phyloP scores from a whole-genome alignment of 176 grass and related monocot species.

The Carex scoparia region DNA sequence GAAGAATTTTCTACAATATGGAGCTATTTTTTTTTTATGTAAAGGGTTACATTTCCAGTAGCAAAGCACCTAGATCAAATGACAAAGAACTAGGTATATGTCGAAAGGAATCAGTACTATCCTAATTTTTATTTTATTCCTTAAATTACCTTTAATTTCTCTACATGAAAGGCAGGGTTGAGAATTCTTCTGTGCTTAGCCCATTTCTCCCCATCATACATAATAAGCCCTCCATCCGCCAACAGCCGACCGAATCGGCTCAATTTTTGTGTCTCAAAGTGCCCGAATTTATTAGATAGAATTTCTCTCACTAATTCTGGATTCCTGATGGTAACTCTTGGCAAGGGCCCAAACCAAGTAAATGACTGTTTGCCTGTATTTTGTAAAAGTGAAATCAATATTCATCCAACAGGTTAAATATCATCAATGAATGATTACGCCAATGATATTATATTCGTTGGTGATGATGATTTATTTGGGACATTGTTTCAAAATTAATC shows the following conservation, averaged over 20 bases:
- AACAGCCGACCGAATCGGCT: slow-evolving; percentile 27
- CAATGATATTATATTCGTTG: background rate
- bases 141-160: slow-evolving; percentile 62
- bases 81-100: background rate
- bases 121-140: background rate
- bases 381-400: background rate
- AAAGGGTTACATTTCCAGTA: background rate
- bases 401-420: background rate
- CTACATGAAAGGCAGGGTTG: slow-evolving; percentile 62
- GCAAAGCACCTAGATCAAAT: background rate
- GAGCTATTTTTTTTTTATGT: no score
- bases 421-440: background rate
- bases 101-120: background rate
- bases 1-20: no score
- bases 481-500: background rate
- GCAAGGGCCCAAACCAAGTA: slow-evolving; percentile 53
- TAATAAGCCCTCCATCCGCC: slow-evolving; percentile 30
- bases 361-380: slow-evolving; percentile 53
- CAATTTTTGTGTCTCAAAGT: slow-evolving; percentile 34
- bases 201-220: slow-evolving; percentile 72
- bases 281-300: slow-evolving; percentile 52
- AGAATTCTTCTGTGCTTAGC: slow-evolving; percentile 64
- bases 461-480: background rate
- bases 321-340: slow-evolving; percentile 40
- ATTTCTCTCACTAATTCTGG: slow-evolving; percentile 58